phyloP scores from a whole-genome alignment of 768 basidiomycete species.

The Crucibulum laeve region DNA sequence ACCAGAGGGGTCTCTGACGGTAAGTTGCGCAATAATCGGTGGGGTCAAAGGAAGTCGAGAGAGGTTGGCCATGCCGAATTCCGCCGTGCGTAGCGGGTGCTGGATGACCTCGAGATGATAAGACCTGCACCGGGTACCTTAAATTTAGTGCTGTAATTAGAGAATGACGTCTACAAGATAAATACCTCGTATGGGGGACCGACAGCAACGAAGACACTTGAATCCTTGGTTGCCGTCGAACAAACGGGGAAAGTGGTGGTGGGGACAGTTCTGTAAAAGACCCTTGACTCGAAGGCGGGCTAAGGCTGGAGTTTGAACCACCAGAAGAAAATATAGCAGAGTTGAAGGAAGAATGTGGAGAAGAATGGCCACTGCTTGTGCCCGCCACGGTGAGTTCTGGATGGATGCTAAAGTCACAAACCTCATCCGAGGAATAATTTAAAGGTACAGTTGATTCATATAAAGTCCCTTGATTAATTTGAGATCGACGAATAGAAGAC shows the following conservation, averaged over 20 bases:
- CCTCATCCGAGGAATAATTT: slow-evolving; percentile 16
- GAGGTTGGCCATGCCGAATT: slow-evolving; percentile 69
- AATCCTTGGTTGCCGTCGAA: slow-evolving; percentile 44
- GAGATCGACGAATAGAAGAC: slow-evolving; percentile 17
- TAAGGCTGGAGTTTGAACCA: slow-evolving; percentile 33
- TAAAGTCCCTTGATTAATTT: slow-evolving; percentile 15
- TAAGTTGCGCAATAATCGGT: slow-evolving; percentile 77
- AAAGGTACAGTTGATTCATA: slow-evolving; percentile 8
- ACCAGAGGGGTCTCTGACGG: slow-evolving; percentile 67
- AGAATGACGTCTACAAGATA: slow-evolving; percentile 6
- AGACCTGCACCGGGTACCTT: slow-evolving; percentile 29
- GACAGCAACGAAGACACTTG: slow-evolving; percentile 56
- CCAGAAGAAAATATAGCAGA: slow-evolving; percentile 33
- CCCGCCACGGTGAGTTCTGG: slow-evolving; percentile 4
- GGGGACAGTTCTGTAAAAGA: slow-evolving; percentile 32
- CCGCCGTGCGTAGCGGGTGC: slow-evolving; percentile 77
- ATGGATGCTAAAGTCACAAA: slow-evolving; percentile 2
- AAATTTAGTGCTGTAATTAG: background rate
- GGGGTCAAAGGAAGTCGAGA: slow-evolving; percentile 83
- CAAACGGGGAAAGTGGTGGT: slow-evolving; percentile 25
- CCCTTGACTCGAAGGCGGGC: slow-evolving; percentile 38
- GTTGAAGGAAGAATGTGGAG: slow-evolving; percentile 40
- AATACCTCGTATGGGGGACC: slow-evolving; percentile 50
- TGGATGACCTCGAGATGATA: slow-evolving; percentile 87
- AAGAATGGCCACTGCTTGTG: slow-evolving; percentile 45